These are phyloP conservation scores for Poa annua DNA, from an alignment of 176 grass and related monocot species.

Conservation along the genomic window DNA sequence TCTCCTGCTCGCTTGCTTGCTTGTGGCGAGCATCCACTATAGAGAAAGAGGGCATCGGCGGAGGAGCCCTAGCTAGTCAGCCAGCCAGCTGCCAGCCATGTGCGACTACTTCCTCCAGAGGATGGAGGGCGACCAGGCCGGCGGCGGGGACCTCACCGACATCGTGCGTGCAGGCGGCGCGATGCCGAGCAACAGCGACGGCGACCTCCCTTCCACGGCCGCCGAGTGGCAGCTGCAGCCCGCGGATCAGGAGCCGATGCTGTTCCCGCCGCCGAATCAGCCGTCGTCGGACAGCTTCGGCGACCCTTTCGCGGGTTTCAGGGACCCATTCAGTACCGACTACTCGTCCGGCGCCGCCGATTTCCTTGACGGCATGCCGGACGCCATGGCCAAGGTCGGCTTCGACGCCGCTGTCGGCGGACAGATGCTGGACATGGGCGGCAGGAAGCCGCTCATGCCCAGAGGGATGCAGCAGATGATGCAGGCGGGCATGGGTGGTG, in stretches of 20 bases:
- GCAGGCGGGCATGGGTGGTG: constrained; percentile 27
- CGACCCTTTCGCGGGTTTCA: constrained; percentile 64
- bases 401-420: constrained; percentile 31
- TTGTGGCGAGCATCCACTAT: constrained; percentile 43
- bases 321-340: constrained; percentile 68
- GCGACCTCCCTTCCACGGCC: constrained; percentile 45
- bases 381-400: constrained; percentile 47
- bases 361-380: constrained; percentile 43
- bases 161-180: constrained; percentile 57
- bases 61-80: constrained; percentile 34
- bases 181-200: constrained; percentile 23
- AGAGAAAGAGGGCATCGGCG: constrained; percentile 37
- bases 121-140: constrained; percentile 62
- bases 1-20: background rate
- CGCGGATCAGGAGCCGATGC: constrained; percentile 24
- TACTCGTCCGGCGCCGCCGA: constrained; percentile 43
- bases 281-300: constrained; percentile 43
- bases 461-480: constrained; percentile 64
- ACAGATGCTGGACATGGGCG: constrained; percentile 40
- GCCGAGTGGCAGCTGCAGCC: constrained; percentile 52
- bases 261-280: constrained; percentile 39
- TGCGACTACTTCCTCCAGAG: constrained; percentile 66
- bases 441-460: constrained; percentile 52
- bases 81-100: constrained; percentile 25
- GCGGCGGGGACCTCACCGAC: constrained; percentile 57